Evolutionary conservation across 2,329 filamentous ascomycete genomes (phyloP), one percentile per base, ranked within the genome.

Genomic region (Trichophyton mentagrophytes): DNA sequence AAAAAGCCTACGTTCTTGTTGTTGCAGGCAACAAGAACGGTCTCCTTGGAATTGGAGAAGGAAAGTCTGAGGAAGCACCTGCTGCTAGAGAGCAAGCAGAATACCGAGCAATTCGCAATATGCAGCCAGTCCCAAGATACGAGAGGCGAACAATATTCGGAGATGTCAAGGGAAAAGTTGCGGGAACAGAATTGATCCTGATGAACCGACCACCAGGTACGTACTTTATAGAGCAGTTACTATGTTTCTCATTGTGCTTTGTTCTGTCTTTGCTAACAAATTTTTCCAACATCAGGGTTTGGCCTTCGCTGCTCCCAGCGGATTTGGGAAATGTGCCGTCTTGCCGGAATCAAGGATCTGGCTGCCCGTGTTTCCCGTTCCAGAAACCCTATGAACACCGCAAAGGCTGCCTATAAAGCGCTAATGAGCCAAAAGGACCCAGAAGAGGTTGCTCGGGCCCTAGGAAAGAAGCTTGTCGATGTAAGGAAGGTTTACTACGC

Each of bases 401-500:
- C 96, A 76, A 96, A 96, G 78, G 93, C 93, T 13, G 83, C 90
- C 46, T 89, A 88, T 75, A 74, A 92, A 73, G 92, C 91, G 3
- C 79, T 99, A 64, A 82, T 84, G 73, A 87, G 80, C 77, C 93
- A 99, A 78, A 84, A 84, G 63, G 80, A 95, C 70, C 93, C 93
- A 33, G 89, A 97, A 72, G 85, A 92, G 71, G 86, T 99, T 70
- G 93, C 93, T 61, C 82, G 88, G 57, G 92, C 90, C 59, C 79
- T 91, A 65, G 92, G 93, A 63, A 92, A 89, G 82, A 99, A 99
- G 82, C 73, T 99, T 70, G 90, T 99, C 38, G 93, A 99, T 78
- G 89, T 92, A 65, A 81, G 93, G 67, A 96, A 93, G 80, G 93
- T 97, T 70, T 99, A 99, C 78, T 97, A 96, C 76, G 90, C 89